These are phyloP conservation scores for Penicillium hordei DNA, from an alignment of 2,329 filamentous ascomycete genomes.

Conservation along the genomic window DNA sequence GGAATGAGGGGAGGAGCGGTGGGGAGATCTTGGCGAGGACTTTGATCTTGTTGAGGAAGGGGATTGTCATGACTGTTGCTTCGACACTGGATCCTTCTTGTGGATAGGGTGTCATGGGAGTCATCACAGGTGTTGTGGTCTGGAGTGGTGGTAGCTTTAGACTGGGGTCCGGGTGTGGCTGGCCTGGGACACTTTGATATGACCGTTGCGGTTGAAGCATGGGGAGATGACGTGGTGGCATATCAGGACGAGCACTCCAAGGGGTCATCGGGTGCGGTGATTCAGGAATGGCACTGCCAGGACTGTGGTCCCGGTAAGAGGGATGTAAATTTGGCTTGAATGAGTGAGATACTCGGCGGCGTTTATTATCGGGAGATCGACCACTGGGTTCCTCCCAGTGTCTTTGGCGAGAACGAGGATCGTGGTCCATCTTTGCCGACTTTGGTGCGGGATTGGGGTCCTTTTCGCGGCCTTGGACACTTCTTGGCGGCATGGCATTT, in stretches of 20 bases:
- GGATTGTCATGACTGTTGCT: constrained; percentile 72
- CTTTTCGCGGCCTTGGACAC: constrained; percentile 25
- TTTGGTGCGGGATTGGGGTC: constrained; percentile 26
- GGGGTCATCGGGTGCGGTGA: constrained; percentile 45
- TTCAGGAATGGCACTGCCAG: constrained; percentile 21
- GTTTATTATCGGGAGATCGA: constrained; percentile 59
- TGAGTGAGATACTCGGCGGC: constrained; percentile 56
- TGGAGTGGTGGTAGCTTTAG: constrained; percentile 57
- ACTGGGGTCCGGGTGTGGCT: constrained; percentile 48
- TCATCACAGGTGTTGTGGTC: constrained; percentile 35
- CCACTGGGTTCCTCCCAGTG: constrained; percentile 38
- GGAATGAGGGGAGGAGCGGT: constrained; percentile 51
- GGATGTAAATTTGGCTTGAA: constrained; percentile 38
- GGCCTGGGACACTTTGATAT: constrained; percentile 24
- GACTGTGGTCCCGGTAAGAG: constrained; percentile 36
- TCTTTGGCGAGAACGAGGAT: constrained; percentile 26
- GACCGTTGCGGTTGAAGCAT: constrained; percentile 60
- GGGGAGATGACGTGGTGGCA: constrained; percentile 38
- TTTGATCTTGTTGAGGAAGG: constrained; percentile 72
- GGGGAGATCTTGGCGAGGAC: constrained; percentile 74
- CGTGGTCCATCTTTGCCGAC: constrained; percentile 28
- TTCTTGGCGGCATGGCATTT: constrained; percentile 27
- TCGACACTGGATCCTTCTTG: constrained; percentile 54
- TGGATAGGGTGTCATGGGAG: constrained; percentile 30
- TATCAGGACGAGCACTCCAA: constrained; percentile 47